Conservation (phyloP, 1,284 basidiomycete genomes). For the Schizophyllum commune region DNA sequence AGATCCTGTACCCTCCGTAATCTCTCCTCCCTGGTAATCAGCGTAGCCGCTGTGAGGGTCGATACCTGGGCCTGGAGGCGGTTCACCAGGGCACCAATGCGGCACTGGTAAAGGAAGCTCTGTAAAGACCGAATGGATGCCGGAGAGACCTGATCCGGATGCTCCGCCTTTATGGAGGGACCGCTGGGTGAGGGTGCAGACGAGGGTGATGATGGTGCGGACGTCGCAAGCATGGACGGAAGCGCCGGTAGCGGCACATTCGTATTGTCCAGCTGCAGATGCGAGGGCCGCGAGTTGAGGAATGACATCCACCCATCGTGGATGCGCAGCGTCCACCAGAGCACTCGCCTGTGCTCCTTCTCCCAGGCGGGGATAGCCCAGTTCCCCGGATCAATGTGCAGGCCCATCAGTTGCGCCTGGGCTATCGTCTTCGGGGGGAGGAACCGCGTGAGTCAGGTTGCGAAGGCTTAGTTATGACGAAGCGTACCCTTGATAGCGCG, state of each 20-base stretch:
- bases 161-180: background rate
- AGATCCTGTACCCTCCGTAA: slow-evolving; percentile 13
- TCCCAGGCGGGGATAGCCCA: slow-evolving; percentile 20
- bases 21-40: slow-evolving; percentile 13
- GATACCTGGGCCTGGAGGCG: slow-evolving; percentile 17
- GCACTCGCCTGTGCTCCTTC: slow-evolving; percentile 13
- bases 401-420: slow-evolving; percentile 18
- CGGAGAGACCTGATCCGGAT: background rate
- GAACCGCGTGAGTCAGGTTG: background rate
- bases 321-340: slow-evolving; percentile 18
- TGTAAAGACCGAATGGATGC: slow-evolving; percentile 5
- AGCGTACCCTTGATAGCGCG: slow-evolving; percentile 11
- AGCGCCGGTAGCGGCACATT: slow-evolving; percentile 1
- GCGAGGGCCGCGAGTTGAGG: slow-evolving; percentile 19
- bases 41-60: slow-evolving; percentile 12
- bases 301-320: slow-evolving; percentile 19
- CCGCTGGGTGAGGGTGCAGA: background rate
- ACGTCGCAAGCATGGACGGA: background rate
- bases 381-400: slow-evolving; percentile 15
- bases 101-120: slow-evolving; percentile 14
- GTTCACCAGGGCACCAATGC: slow-evolving; percentile 15
- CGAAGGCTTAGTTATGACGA: background rate
- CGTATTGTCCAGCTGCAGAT: slow-evolving; percentile 16
- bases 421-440: slow-evolving; percentile 14
- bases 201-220: background rate